Conservation (phyloP, 257 asterid species). For the Haberlea rhodopensis region DNA sequence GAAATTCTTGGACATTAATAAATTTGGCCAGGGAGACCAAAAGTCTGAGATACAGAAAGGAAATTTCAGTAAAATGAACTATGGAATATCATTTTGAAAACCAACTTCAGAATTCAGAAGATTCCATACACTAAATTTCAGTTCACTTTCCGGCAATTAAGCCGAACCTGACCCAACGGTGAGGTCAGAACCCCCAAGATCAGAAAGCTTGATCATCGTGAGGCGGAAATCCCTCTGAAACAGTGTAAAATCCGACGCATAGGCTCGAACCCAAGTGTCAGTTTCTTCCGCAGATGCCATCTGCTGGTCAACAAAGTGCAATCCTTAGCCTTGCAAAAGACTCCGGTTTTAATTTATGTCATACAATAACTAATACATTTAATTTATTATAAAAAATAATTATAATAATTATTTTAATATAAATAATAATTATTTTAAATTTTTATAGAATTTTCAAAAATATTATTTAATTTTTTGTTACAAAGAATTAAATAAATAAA, state of each 20-base stretch:
- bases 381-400: too few species aligned
- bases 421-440: too few species aligned
- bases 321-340: constrained; percentile 59
- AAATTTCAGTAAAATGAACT: not conserved
- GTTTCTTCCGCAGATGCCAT: constrained; percentile 53
- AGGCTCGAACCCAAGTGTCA: constrained; percentile 54
- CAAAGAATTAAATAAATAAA: too few species aligned
- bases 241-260: constrained; percentile 51
- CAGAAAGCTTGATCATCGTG: constrained; percentile 73
- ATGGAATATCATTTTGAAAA: not conserved
- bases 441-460: too few species aligned
- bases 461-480: too few species aligned
- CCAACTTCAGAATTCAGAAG: constrained; percentile 7
- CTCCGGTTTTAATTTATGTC: too few species aligned
- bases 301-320: constrained; percentile 71
- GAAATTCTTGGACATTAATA: not conserved
- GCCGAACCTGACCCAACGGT: constrained; percentile 60
- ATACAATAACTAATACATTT: too few species aligned
- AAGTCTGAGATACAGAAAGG: not conserved
- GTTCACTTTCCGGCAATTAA: constrained; percentile 47
- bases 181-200: constrained; percentile 38
- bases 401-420: too few species aligned
- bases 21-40: not conserved
- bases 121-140: constrained; percentile 20
- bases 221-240: constrained; percentile 59